These are phyloP conservation scores for Triticum turgidum DNA, from an alignment of 176 grass and related monocot species.

Conservation along the genomic window DNA sequence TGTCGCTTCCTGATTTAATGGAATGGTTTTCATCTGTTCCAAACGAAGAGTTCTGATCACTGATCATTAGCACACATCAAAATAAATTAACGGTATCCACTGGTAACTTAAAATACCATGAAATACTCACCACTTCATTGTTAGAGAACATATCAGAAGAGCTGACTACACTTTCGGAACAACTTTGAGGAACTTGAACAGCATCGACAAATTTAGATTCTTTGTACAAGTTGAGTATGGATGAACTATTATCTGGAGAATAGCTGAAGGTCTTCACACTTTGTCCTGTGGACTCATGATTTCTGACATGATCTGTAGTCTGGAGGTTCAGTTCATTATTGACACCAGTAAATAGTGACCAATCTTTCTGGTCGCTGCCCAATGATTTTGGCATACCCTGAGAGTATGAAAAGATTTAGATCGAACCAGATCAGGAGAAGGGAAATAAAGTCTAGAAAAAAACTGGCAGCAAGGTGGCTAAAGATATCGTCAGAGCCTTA, in stretches of 20 bases:
- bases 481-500: neutral
- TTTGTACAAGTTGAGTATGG: constrained; percentile 43
- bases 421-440: constrained; percentile 2
- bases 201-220: neutral
- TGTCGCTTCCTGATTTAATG: constrained; percentile 27
- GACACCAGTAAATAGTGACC: constrained; percentile 27
- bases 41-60: constrained; percentile 58
- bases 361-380: constrained; percentile 24
- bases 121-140: constrained; percentile 49
- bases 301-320: constrained; percentile 5
- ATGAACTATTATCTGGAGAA: constrained; percentile 17
- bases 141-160: constrained; percentile 42
- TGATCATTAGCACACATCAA: constrained; percentile 36
- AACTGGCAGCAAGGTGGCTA: neutral
- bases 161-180: constrained; percentile 21
- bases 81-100: neutral
- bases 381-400: constrained; percentile 29
- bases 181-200: neutral
- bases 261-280: neutral
- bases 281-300: neutral
- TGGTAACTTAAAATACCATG: neutral
- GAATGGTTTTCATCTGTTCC: constrained; percentile 49
- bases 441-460: neutral
- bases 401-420: neutral
- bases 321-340: constrained; percentile 23